phyloP scores from a whole-genome alignment of 805 yeast species.

The Zygosaccharomyces rouxii region DNA sequence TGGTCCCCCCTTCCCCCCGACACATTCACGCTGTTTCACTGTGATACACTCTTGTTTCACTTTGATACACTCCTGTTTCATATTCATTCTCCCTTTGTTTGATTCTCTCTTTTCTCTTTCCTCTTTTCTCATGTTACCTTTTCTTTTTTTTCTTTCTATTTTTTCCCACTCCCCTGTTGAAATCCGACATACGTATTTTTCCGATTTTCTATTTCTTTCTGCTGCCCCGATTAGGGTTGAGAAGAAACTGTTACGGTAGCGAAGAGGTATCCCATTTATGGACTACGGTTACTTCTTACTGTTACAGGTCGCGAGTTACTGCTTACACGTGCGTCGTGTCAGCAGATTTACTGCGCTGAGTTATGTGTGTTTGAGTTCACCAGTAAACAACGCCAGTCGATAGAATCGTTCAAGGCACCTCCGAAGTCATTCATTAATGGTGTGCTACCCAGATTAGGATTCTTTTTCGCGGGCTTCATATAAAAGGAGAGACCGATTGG shows the following conservation, averaged over 20 bases:
- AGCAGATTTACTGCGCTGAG: not conserved
- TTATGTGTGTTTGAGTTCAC: not conserved
- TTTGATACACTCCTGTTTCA: not conserved
- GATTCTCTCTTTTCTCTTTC: not conserved
- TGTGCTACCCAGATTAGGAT: not conserved
- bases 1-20: too few relatives aligned
- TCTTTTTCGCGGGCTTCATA: constrained; percentile 6
- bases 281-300: not conserved
- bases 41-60: not conserved
- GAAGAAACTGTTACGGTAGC: not conserved
- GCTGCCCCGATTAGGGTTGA: not conserved
- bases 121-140: not conserved
- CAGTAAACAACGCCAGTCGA: constrained; percentile 3
- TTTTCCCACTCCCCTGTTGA: not conserved
- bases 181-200: not conserved
- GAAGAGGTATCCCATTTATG: not conserved
- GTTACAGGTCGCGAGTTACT: not conserved
- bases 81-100: not conserved
- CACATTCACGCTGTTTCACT: too few relatives aligned
- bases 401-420: not conserved
- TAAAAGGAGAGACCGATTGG: constrained; percentile 3
- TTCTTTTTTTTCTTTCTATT: not conserved
- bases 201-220: not conserved
- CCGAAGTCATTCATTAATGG: not conserved
- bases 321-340: not conserved